Evolutionary conservation across 192 early-diverging fungal species (phyloP).

Genomic region (Backusella macrospora): DNA sequence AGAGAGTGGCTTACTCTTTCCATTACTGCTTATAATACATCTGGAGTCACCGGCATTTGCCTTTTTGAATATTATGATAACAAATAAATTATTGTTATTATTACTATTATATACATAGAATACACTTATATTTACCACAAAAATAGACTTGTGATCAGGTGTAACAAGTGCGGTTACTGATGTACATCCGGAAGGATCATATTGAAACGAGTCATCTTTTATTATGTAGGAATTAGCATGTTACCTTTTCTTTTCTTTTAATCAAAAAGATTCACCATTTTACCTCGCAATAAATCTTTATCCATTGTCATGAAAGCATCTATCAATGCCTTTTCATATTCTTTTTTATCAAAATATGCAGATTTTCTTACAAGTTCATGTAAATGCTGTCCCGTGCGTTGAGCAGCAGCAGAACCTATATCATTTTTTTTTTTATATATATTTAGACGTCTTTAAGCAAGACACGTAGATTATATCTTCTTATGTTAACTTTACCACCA

Average conservation of each 20-base stretch:
- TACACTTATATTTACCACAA: slow-evolving; percentile 57
- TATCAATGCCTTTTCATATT: slow-evolving; percentile 80
- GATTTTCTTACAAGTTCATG: slow-evolving; percentile 72
- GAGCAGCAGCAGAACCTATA: slow-evolving; percentile 75
- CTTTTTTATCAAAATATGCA: slow-evolving; percentile 63
- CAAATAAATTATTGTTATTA: neutral
- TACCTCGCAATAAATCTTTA: slow-evolving; percentile 74
- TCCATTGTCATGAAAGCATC: slow-evolving; percentile 84
- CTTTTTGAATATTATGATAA: slow-evolving; percentile 31
- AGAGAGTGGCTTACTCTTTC: slow-evolving; percentile 78
- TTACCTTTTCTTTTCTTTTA: neutral
- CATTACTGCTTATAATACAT: slow-evolving; percentile 80
- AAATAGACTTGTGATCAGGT: slow-evolving; percentile 71
- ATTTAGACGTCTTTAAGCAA: neutral
- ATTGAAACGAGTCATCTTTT: slow-evolving; percentile 70
- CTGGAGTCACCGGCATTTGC: slow-evolving; percentile 97
- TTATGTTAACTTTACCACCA: slow-evolving; percentile 62
- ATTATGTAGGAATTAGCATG: slow-evolving; percentile 7
- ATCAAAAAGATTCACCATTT: neutral
- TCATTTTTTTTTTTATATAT: neutral
- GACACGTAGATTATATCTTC: neutral
- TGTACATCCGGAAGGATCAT: slow-evolving; percentile 95
- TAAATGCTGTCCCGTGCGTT: slow-evolving; percentile 78
- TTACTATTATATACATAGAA: neutral
- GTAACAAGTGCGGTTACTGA: slow-evolving; percentile 88